Base-by-base conservation (phyloP, 129 eudicot genomes). In the Mikania micrantha region DNA sequence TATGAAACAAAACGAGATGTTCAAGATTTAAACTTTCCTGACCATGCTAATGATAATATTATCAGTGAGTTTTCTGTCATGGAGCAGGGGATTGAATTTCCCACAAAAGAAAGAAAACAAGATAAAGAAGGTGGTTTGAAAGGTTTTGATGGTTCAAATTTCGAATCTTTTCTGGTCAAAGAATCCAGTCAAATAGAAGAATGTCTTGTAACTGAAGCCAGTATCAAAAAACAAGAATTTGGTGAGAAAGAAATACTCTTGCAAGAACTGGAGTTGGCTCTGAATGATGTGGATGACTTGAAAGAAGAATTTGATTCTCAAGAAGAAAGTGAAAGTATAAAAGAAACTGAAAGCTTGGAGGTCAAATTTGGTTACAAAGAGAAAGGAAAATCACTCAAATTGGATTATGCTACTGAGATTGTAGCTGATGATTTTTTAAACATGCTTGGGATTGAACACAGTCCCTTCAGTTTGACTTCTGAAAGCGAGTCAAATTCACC, bases 401-500 rank as follows among this genome's bases (percentile, higher is more conserved):
- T 88, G 82, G 98, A 92, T 71, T 79, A 68, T 70, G 81, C 72
- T 39, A 72, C 91, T 6, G 85, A 86, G 31, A 61, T 69, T 40
- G 91, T 84, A 57, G 96, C 95, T 65, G 71, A 69, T 62, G 98
- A 92, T 50, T 92, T 92, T 79, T 41, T 92, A 34, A 74, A 78
- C 73, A 81, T 92, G 87, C 86, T 92, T 49, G 96, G 88, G 16
- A 82, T 85, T 28, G 96, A 86, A 22, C 86, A 86, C 38, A 84
- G 95, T 66, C 96, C 91, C 28, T 80, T 84, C 35, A 63, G 84
- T 74, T 45, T 73, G 68, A 80, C 84, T 78, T 84, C 88, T 41
- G 96, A 89, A 80, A 85, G 86, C 52, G 96, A 89, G 73, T 82
- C 96, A 6, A 95, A 86, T 77, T 93, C 99, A 44, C 99, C 99